Conservation (phyloP, 495 filamentous ascomycete species). For the Penicillium longicatenatum region DNA sequence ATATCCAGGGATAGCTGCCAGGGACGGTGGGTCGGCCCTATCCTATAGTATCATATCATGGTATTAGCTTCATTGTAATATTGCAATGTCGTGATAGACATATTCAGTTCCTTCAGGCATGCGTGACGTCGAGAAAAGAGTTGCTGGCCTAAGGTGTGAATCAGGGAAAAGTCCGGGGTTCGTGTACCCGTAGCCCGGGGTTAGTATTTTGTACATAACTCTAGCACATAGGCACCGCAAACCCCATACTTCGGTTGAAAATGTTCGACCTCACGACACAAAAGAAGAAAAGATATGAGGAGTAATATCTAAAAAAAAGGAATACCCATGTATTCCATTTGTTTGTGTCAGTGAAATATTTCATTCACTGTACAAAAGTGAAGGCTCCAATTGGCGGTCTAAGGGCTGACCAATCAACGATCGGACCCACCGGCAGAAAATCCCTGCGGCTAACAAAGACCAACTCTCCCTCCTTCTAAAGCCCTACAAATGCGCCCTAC, state of each 20-base stretch:
- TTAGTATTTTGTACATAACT: too few relatives aligned
- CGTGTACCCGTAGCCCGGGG: not conserved
- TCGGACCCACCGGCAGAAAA: conserved; percentile 26
- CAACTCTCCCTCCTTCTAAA: conserved; percentile 21
- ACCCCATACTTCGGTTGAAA: too few relatives aligned
- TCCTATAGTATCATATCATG: not conserved
- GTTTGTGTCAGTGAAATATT: not conserved
- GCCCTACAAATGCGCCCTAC: conserved; percentile 48
- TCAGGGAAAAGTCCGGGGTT: not conserved
- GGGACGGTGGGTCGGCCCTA: not conserved
- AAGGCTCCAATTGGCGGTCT: conserved; percentile 2
- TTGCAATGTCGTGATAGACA: not conserved
- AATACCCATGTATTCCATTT: too few relatives aligned
- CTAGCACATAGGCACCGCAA: too few relatives aligned
- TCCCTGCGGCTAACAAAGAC: conserved; percentile 18
- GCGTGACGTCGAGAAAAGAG: not conserved
- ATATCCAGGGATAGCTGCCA: not conserved
- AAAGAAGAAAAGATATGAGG: too few relatives aligned
- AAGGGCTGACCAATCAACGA: not conserved
- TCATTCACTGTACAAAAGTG: too few relatives aligned
- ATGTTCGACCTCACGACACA: too few relatives aligned
- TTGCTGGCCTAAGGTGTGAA: not conserved
- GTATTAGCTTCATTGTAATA: not conserved
- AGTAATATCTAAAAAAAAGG: not conserved
- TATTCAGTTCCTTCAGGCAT: not conserved